phyloP scores from a whole-genome alignment of 1,139 yeast species.

The Groenewaldozyma sp. region DNA sequence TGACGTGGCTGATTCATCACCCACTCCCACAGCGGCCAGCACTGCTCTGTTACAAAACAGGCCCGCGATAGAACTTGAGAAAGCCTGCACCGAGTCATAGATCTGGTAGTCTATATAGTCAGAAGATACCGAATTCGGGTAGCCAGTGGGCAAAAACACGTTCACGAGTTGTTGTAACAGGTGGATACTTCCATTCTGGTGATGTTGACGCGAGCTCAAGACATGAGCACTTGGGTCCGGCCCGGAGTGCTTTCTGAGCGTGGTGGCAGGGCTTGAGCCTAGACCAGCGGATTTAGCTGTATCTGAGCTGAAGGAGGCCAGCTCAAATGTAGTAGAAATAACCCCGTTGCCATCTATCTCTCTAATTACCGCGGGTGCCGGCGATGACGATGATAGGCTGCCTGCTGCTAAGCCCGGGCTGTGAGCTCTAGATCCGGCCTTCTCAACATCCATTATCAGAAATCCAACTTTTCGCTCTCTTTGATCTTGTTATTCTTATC shows the following conservation, averaged over 20 bases:
- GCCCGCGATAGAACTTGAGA: conserved; percentile 30
- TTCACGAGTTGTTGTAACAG: conserved; percentile 20
- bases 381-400: too few species aligned
- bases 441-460: conserved; percentile 6
- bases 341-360: conserved; percentile 9
- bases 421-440: conserved; percentile 1
- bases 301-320: too few species aligned
- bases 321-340: not conserved
- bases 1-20: conserved; percentile 31
- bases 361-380: not conserved
- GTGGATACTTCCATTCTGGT: not conserved
- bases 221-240: not conserved
- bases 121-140: conserved; percentile 28
- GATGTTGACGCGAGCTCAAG: conserved; percentile 1
- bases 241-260: too few species aligned
- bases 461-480: too few species aligned
- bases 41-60: conserved; percentile 32
- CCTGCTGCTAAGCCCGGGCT: too few species aligned
- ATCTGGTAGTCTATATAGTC: conserved; percentile 32
- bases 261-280: too few species aligned
- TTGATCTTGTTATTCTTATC: too few species aligned
- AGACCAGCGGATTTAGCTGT: too few species aligned
- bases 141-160: conserved; percentile 32
- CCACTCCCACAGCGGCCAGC: conserved; percentile 32
- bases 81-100: conserved; percentile 33